These are phyloP conservation scores for Omphalea diandra DNA, from an alignment of 441 rosid genomes.

Conservation along the genomic window DNA sequence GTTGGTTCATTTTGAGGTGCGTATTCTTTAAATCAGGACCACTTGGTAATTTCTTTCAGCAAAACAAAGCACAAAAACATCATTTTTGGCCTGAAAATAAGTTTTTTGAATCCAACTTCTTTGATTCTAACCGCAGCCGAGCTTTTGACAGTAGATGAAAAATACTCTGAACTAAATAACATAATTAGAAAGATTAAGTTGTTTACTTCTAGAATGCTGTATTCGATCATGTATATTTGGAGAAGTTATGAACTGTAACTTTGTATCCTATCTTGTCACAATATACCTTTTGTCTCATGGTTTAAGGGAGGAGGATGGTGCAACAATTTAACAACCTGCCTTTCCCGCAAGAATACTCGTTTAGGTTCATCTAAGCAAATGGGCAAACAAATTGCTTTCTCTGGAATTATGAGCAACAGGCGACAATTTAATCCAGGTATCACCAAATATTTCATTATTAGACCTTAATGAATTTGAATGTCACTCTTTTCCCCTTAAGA, in stretches of 20 bases:
- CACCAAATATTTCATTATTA: neutral
- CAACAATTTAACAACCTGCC: conserved; percentile 44
- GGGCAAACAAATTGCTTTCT: conserved; percentile 57
- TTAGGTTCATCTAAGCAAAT: conserved; percentile 63
- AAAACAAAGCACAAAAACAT: neutral
- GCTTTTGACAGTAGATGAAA: neutral
- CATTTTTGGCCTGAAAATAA: neutral
- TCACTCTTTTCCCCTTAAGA: neutral
- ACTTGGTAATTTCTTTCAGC: neutral
- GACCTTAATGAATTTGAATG: neutral
- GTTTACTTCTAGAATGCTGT: neutral
- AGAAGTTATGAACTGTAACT: neutral
- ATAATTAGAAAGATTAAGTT: neutral
- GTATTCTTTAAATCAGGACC: neutral
- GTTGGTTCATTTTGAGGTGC: conserved; percentile 57
- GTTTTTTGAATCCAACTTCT: conserved; percentile 4
- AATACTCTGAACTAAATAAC: neutral
- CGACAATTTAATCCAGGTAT: conserved; percentile 65
- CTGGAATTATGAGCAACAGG: conserved; percentile 54
- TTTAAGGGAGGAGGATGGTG: conserved; percentile 92
- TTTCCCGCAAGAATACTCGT: conserved; percentile 43
- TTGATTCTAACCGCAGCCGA: neutral
- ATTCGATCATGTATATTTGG: conserved; percentile 3
- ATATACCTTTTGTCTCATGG: neutral
- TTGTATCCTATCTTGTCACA: neutral